Evolutionary conservation across 2,329 filamentous ascomycete species (phyloP).

Genomic region (Achaetomium macrosporum): DNA sequence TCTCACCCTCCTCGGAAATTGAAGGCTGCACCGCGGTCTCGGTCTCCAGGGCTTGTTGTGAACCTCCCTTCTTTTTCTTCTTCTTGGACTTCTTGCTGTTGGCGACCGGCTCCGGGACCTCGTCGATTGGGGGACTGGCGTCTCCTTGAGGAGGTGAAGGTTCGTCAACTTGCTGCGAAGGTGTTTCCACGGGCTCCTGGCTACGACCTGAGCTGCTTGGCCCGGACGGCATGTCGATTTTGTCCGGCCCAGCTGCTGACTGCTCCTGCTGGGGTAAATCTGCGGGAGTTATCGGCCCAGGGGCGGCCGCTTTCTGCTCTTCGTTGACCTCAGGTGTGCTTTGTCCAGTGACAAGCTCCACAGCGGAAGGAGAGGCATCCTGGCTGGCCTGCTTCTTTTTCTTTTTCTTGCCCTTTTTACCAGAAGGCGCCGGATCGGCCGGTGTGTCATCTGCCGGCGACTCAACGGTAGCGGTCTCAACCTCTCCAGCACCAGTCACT

Average conservation of each 20-base stretch:
- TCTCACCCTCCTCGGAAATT: neutral
- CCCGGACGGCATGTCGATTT: conserved; percentile 3
- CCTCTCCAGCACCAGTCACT: neutral
- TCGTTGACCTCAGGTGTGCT: neutral
- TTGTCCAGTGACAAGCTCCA: neutral
- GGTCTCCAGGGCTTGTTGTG: neutral
- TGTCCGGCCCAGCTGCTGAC: neutral
- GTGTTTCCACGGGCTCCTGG: conserved; percentile 8
- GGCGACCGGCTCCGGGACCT: neutral
- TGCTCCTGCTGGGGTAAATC: neutral
- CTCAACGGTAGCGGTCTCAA: conserved; percentile 2
- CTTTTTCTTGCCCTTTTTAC: conserved; percentile 28
- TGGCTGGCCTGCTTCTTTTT: conserved; percentile 30
- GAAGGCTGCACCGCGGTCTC: neutral
- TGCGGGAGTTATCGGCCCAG: neutral
- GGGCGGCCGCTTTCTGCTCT: neutral
- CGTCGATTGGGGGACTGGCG: neutral
- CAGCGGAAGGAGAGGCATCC: neutral
- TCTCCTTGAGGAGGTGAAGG: neutral
- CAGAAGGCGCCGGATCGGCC: conserved; percentile 13
- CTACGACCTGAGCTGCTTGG: conserved; percentile 6
- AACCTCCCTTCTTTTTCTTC: conserved; percentile 24
- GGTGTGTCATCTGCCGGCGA: conserved; percentile 3
- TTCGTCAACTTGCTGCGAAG: neutral
- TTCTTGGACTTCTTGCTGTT: conserved; percentile 32